Conservation (phyloP, 805 yeast species). For the Spathaspora hagerdaliae region DNA sequence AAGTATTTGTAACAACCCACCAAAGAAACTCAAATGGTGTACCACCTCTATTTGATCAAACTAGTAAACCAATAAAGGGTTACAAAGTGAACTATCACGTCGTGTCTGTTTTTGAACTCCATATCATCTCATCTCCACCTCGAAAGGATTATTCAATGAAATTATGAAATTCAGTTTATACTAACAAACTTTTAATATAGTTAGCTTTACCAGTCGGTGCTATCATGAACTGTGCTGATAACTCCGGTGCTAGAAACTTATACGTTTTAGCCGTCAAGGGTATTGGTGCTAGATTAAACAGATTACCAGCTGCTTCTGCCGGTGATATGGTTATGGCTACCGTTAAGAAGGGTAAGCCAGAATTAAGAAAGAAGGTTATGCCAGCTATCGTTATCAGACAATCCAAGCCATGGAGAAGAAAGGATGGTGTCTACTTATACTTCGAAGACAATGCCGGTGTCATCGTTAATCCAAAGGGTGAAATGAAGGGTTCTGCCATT, state of each 20-base stretch:
- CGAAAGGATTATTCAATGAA: too few relatives aligned
- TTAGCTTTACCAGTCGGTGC: conserved; percentile 99
- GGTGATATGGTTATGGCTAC: conserved; percentile 99
- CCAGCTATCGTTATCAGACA: conserved; percentile 99
- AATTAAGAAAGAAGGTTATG: conserved; percentile 99
- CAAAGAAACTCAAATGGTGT: too few relatives aligned
- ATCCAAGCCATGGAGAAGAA: conserved; percentile 99
- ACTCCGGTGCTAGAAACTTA: conserved; percentile 99
- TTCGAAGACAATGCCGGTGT: conserved; percentile 99
- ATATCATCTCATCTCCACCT: too few relatives aligned
- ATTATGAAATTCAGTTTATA: too few relatives aligned
- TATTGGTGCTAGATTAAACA: conserved; percentile 98
- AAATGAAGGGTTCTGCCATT: conserved; percentile 99
- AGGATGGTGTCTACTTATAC: conserved; percentile 99
- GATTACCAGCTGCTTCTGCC: conserved; percentile 99
- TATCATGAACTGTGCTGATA: conserved; percentile 99
- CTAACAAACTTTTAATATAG: conserved; percentile 38
- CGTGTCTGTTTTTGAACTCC: too few relatives aligned
- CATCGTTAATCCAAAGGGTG: conserved; percentile 99
- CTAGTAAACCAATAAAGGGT: too few relatives aligned
- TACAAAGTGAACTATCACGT: too few relatives aligned
- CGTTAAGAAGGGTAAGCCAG: conserved; percentile 99
- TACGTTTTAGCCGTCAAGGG: conserved; percentile 99
- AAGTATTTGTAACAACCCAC: too few relatives aligned
- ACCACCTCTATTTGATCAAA: too few relatives aligned